Conservation (phyloP, 768 basidiomycete species). For the Lactifluus pinguis region DNA sequence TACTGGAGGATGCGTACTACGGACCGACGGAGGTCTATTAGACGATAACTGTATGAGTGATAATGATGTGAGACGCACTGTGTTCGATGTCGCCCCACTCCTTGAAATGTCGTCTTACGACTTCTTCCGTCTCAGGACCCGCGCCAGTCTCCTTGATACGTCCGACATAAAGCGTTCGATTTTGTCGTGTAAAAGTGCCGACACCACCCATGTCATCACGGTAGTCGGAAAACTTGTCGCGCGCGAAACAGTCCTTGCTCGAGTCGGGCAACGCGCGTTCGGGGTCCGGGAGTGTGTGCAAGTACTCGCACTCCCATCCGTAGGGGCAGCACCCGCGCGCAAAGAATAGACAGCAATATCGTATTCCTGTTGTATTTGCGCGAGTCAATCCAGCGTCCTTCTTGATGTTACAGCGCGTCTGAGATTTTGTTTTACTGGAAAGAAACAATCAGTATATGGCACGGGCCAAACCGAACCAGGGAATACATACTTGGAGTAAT, state of each 20-base stretch:
- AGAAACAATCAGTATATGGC: conserved; percentile 7
- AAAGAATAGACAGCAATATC: conserved; percentile 93
- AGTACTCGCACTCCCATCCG: conserved; percentile 96
- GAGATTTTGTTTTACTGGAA: conserved; percentile 78
- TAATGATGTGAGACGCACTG: conserved; percentile 45
- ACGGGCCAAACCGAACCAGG: neutral
- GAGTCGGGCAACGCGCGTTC: conserved; percentile 33
- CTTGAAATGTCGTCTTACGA: conserved; percentile 84
- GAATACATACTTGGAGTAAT: conserved; percentile 76
- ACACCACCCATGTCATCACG: conserved; percentile 99
- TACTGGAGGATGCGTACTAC: conserved; percentile 85
- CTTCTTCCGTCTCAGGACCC: conserved; percentile 86
- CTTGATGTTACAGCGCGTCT: conserved; percentile 78
- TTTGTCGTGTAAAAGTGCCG: conserved; percentile 89
- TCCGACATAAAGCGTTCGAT: conserved; percentile 91
- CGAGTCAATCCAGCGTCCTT: conserved; percentile 89
- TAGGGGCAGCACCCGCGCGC: conserved; percentile 95
- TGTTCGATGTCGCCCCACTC: conserved; percentile 94
- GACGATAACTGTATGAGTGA: neutral
- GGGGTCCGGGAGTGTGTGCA: conserved; percentile 78
- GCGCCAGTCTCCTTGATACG: conserved; percentile 86
- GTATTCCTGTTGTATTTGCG: conserved; percentile 87
- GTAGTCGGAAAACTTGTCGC: conserved; percentile 96
- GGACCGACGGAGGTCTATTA: neutral
- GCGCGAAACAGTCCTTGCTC: conserved; percentile 92